Conservation (phyloP, 2,329 filamentous ascomycete genomes). For the Colletotrichum lentis region DNA sequence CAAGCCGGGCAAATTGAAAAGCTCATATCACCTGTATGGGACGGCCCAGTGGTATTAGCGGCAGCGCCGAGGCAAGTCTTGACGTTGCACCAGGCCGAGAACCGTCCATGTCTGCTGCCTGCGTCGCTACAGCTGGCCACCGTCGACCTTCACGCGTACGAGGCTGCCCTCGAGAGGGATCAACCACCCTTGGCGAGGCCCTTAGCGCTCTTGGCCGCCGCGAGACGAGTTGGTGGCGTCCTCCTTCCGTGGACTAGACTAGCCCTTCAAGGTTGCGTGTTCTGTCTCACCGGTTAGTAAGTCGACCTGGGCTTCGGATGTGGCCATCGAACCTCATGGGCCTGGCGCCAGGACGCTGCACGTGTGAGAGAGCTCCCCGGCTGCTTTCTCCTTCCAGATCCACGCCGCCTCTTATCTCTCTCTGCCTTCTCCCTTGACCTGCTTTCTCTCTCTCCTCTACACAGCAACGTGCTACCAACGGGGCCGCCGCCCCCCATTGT, state of each 20-base stretch:
- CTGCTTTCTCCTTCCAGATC: no score
- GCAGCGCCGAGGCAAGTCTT: background rate
- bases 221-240: background rate
- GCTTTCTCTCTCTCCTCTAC: background rate
- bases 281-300: slow-evolving; percentile 27
- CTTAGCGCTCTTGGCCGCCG: slow-evolving; percentile 14
- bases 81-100: no score
- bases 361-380: no score
- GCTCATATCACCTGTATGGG: no score
- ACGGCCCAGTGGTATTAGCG: background rate
- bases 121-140: slow-evolving; percentile 1
- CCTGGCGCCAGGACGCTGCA: background rate
- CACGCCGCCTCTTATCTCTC: background rate
- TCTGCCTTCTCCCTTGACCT: background rate
- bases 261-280: background rate
- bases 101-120: background rate
- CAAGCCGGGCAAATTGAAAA: background rate
- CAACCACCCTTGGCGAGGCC: background rate
- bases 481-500: background rate
- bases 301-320: background rate
- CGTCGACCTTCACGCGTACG: slow-evolving; percentile 1
- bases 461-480: no score
- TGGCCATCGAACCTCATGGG: background rate
- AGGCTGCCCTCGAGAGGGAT: background rate
- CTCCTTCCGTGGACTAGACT: background rate